Percentiles rank a stretch among this genome's conserved stretches.
Evolutionary conservation across 2,329 filamentous ascomycete species (phyloP).

Genomic region (Aspergillus alliaceus): DNA sequence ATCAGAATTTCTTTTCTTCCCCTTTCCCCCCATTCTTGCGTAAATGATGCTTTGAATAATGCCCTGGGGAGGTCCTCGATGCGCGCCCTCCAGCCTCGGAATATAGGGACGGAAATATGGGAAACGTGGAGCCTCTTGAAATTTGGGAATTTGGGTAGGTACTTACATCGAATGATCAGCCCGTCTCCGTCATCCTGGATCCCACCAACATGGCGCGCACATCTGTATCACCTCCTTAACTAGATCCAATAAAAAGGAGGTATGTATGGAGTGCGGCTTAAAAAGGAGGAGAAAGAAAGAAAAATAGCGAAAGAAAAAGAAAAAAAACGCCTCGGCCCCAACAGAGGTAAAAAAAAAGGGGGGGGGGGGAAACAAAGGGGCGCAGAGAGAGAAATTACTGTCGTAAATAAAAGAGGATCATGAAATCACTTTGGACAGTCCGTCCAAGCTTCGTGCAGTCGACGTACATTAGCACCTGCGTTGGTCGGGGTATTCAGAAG

Average conservation of each 20-base stretch:
- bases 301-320: background rate
- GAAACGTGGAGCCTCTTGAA: background rate
- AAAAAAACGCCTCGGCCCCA: background rate
- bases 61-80: background rate
- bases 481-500: slow-evolving; percentile 10
- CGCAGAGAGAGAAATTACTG: background rate
- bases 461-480: slow-evolving; percentile 3
- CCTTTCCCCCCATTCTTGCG: too few species aligned
- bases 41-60: too few species aligned
- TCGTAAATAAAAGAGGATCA: background rate
- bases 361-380: background rate
- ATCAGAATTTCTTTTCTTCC: background rate
- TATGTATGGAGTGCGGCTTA: background rate
- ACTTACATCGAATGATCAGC: background rate
- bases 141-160: background rate
- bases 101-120: background rate
- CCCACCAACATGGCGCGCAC: too few species aligned
- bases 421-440: background rate
- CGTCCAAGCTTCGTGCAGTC: background rate
- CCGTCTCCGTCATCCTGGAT: background rate
- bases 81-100: background rate
- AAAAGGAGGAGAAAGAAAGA: background rate
- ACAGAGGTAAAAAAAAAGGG: background rate
- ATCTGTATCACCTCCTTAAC: too few species aligned
- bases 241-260: too few species aligned